A percentile compares a stretch with the other conserved stretches of the same genome.
Conservation (phyloP, 2,329 filamentous ascomycete species). For the Xylaria digitata region DNA sequence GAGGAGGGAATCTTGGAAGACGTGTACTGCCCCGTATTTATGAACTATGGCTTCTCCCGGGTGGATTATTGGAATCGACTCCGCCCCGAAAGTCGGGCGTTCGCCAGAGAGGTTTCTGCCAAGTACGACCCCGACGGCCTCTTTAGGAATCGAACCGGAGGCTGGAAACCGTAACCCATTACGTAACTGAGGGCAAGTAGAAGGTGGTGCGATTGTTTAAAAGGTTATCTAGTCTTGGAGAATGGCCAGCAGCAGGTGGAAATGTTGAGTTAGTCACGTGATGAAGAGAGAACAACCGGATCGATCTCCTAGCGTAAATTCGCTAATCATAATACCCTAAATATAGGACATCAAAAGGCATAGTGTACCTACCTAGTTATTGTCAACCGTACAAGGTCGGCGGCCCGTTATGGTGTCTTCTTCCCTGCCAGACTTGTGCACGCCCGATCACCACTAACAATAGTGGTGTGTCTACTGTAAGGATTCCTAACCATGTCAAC, state of each 20-base stretch:
- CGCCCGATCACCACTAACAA: no score
- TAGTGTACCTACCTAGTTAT: no score
- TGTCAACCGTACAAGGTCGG: no score
- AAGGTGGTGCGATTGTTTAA: not conserved
- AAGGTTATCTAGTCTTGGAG: not conserved
- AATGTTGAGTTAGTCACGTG: constrained; percentile 1
- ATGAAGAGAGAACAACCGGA: no score
- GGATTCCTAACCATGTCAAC: no score
- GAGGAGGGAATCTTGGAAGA: constrained; percentile 50
- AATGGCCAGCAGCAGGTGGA: not conserved
- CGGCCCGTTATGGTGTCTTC: no score
- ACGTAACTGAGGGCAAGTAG: not conserved
- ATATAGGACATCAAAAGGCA: no score
- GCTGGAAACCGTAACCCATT: constrained; percentile 48
- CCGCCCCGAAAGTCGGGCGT: constrained; percentile 49
- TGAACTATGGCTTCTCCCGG: constrained; percentile 57
- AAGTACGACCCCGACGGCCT: constrained; percentile 54
- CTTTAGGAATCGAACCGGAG: constrained; percentile 54
- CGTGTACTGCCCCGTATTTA: constrained; percentile 55
- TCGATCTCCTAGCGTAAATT: no score
- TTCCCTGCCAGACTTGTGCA: no score
- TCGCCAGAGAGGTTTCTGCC: constrained; percentile 51
- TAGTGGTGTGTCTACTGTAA: no score
- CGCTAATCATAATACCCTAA: no score
- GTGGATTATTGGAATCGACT: constrained; percentile 57